Evolutionary conservation across 805 yeast genomes (phyloP), one percentile per base, ranked within the genome.

Genomic region (Blastobotrys americana): DNA sequence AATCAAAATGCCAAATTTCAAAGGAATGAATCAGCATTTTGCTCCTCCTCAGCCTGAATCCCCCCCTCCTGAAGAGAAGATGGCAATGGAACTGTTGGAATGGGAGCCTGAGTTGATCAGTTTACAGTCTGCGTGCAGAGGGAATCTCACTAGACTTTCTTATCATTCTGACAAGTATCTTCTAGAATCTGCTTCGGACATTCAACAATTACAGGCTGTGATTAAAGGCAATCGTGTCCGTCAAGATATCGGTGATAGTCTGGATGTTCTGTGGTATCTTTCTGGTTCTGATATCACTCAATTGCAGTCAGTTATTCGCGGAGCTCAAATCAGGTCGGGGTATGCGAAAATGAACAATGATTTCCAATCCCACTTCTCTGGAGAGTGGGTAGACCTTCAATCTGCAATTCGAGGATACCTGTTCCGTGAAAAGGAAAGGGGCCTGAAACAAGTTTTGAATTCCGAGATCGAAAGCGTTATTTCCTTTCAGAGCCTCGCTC

Each of bases 1-100:
- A 0, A 63, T 79, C 18, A 38, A 38, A n/a, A 67, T 89, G 53
- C 95, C 96, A 9, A 86, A 88, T 55, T 90, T 89, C 59, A 76
- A 74, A 28, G 69, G 73, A 5, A 68, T 78, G 65, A 70, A 66
- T 44, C 61, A 64, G 27, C 71, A 72, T 35, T 64, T 71, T 27
- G 65, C 59, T n/a, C 59, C 61, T 20, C 61, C 57, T 16, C 46
- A 39, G 4, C 46, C 45, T 16, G 46, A 61, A 18, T 50, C 45
- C 5, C 53, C 51, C 20, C 55, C 47, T 4, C 52, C 57, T 19
- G 66, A 64, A 33, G 67, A 62, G 42, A 43, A 50, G 5, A 53
- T 60, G 51, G 56, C 53, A 5, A 46, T 50, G 41, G 60, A 56
- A 20, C 58, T 64, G 13, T 64, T 56, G 33, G 54, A 44, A 3